Evolutionary conservation across 352 stramenopile species (phyloP).

Genomic region (Globisporangium acanthophoron): DNA sequence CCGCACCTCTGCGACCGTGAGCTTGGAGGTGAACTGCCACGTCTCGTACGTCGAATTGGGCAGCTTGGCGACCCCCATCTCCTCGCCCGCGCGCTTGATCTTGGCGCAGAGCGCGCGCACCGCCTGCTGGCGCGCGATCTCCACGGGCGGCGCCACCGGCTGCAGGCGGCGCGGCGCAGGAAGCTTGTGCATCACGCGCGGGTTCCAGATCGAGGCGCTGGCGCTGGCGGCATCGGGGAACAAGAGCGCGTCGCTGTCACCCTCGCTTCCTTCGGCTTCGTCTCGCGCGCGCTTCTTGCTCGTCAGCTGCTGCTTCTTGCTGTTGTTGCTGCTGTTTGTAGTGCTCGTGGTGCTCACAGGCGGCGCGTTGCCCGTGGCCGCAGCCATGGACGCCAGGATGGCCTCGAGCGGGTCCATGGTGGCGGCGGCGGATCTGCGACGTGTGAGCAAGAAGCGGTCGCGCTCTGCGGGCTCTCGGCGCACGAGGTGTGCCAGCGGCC

Average conservation of each 20-base stretch:
- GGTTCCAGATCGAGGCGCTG: constrained; percentile 45
- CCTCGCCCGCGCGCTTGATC: constrained; percentile 57
- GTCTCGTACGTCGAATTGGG: constrained; percentile 82
- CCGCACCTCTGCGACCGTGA: constrained; percentile 55
- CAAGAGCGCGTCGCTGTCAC: not conserved
- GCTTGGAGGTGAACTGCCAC: constrained; percentile 77
- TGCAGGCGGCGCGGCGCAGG: constrained; percentile 9
- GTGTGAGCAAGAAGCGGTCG: too few relatives aligned
- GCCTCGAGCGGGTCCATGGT: constrained; percentile 52
- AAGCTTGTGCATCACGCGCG: constrained; percentile 32
- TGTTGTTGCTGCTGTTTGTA: not conserved
- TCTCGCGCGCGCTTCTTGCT: constrained; percentile 30
- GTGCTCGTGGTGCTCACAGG: not conserved
- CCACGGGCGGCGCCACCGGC: constrained; percentile 37
- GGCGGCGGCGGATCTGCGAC: not conserved
- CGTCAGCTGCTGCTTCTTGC: not conserved
- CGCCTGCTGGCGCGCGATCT: constrained; percentile 66
- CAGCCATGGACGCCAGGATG: constrained; percentile 79
- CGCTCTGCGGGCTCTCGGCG: too few relatives aligned
- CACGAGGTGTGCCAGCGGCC: too few relatives aligned
- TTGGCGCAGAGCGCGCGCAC: constrained; percentile 62
- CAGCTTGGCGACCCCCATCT: constrained; percentile 72
- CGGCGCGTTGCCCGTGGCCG: constrained; percentile 59
- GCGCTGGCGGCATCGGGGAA: not conserved
- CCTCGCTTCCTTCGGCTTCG: constrained; percentile 6